Conservation (phyloP, 352 stramenopile species). For the Saprolegnia diclina region DNA sequence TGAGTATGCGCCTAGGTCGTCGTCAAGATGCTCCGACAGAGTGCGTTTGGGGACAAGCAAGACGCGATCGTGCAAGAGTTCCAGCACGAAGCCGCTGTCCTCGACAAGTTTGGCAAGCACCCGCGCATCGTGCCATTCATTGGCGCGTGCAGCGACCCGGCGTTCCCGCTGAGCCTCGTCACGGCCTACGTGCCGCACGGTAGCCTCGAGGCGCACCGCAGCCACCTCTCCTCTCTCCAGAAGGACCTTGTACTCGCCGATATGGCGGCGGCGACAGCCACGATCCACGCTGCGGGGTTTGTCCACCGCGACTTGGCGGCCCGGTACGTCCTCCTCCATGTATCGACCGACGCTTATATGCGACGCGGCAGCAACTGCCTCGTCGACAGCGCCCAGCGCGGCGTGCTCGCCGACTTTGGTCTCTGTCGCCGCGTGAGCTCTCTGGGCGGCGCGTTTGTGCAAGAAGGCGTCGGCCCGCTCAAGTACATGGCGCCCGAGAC, state of each 20-base stretch:
- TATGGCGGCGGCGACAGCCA: slow-evolving; percentile 25
- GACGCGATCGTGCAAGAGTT: slow-evolving; percentile 69
- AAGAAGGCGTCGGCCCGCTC: slow-evolving; percentile 57
- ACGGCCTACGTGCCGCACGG: slow-evolving; percentile 66
- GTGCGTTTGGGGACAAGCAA: slow-evolving; percentile 35
- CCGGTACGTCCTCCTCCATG: not conserved
- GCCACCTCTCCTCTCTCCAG: slow-evolving; percentile 26
- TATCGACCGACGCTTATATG: too few species aligned
- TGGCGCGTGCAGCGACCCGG: slow-evolving; percentile 63
- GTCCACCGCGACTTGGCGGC: slow-evolving; percentile 64
- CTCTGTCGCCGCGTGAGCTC: slow-evolving; percentile 57
- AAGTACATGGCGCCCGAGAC: slow-evolving; percentile 84
- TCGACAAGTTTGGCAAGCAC: slow-evolving; percentile 77
- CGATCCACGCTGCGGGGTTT: slow-evolving; percentile 59
- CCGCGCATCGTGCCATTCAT: slow-evolving; percentile 73
- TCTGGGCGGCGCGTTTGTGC: slow-evolving; percentile 49
- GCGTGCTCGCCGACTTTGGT: slow-evolving; percentile 76
- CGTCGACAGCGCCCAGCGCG: slow-evolving; percentile 47
- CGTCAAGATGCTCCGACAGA: slow-evolving; percentile 56
- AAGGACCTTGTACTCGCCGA: slow-evolving; percentile 18
- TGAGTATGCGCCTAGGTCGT: slow-evolving; percentile 52
- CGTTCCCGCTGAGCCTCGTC: slow-evolving; percentile 57
- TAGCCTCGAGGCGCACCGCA: slow-evolving; percentile 62
- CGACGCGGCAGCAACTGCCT: slow-evolving; percentile 50
- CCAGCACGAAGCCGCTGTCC: slow-evolving; percentile 67